Conservation (phyloP, 108 stramenopile genomes). For the Cyclostephanos tholiformis region DNA sequence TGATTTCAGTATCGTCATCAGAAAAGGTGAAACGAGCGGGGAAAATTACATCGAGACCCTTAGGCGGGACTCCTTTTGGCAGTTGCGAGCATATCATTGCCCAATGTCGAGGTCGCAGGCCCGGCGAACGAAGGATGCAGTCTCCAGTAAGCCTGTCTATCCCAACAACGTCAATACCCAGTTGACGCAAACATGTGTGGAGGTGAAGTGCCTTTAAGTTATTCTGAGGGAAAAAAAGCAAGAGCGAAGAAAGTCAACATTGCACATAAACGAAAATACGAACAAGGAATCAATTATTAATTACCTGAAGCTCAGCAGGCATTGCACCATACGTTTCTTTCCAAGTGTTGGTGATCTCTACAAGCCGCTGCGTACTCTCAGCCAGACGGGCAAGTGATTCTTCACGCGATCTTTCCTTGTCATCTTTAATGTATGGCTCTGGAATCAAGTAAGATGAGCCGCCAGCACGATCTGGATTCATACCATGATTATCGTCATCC, state of each 20-base stretch:
- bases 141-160: constrained; percentile 58
- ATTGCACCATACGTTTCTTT: constrained; percentile 76
- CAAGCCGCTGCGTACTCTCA: constrained; percentile 69
- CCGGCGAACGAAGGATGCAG: constrained; percentile 81
- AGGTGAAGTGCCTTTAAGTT: constrained; percentile 84
- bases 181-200: constrained; percentile 77
- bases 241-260: not conserved
- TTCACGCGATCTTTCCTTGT: constrained; percentile 51
- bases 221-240: constrained; percentile 36
- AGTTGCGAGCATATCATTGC: constrained; percentile 68
- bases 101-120: constrained; percentile 84
- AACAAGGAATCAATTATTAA: not conserved
- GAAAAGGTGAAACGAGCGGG: constrained; percentile 65
- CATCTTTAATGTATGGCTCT: constrained; percentile 65
- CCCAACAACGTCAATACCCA: constrained; percentile 86
- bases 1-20: constrained; percentile 62
- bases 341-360: constrained; percentile 79
- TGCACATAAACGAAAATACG: not conserved
- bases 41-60: constrained; percentile 77
- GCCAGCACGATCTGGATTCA: constrained; percentile 15
- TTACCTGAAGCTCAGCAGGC: constrained; percentile 57
- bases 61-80: constrained; percentile 59
- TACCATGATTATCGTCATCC: constrained; percentile 29
- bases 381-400: constrained; percentile 80
- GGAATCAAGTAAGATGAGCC: constrained; percentile 63